Base-by-base conservation (phyloP, 2,329 filamentous ascomycete species). In the Fusarium newnesense region DNA sequence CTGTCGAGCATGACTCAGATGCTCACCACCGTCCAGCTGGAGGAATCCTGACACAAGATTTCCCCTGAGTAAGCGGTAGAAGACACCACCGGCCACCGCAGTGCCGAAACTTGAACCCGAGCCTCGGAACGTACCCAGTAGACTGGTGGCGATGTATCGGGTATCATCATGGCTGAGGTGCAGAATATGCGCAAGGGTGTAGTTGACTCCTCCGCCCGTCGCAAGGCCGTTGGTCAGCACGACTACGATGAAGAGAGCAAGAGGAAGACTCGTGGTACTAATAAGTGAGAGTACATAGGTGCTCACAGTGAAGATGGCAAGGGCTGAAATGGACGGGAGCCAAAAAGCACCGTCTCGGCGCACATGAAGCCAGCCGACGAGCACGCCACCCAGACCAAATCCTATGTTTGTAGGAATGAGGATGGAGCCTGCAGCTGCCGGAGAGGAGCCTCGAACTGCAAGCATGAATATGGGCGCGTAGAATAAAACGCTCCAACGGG, bases 101-200 rank as follows among this genome's bases (percentile, higher is more conserved):
- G 92, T 92, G 6, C 94, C 94, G 75, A 97, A 96, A 58, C 90
- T 93, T 19, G 93, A 93, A 0, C 93, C 93, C 72, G 96, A 95
- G 9, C 93, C 93, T 8, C 94, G 88, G 81, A 96, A 96, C 2
- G 94, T 97, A 34, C 92, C 90, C 8, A 96, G 82, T 46, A 97
- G 84, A 18, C 93, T 92, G 1, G 92, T 94, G 7, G 92, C 90
- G 56, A 96, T 90, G 77, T 93, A 94, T 76, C 95, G 93, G 2
- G 90, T 89, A 11, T 89, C 86, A 1, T 88, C 85, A 0, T 85
- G 84, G 1, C 92, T 93, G 9, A 96, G 85, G 79, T 96, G 93
- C 9, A 97, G 86, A 9, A 95, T 81, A 77, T 97, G 94, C 0
- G 94, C 93, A 6, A 97, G 87, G 0, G 92, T 93, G 81, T 97